Base-by-base conservation (phyloP, 2,329 filamentous ascomycete genomes). In the Metarhizium humberi region DNA sequence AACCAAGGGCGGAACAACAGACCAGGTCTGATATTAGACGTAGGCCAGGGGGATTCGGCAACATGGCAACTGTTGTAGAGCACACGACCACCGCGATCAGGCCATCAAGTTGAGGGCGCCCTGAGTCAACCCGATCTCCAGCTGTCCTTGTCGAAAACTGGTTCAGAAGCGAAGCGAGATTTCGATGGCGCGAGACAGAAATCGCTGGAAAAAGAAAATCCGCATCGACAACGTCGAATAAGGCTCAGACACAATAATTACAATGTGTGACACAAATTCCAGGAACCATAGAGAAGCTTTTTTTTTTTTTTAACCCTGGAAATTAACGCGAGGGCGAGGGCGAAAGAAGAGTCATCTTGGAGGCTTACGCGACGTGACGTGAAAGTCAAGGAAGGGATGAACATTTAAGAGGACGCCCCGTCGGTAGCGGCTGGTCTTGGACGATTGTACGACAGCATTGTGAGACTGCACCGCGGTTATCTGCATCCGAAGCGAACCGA, bases 401-500 rank as follows among this genome's bases (percentile, higher is more conserved):
- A 11, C 5, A 10, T 45, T 20, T 16, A 40, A 40, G 38, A 40
- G n/a, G 38, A 40, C 13, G 13, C 6, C 34, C 3, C 34, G 8
- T 36, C 34, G 34, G 34, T 13, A 36, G 34, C 34, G 34, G 34
- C 34, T 36, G 34, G 34, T 8, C 34, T 13, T 25, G 25, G 25
- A 36, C 34, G 13, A 36, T 36, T 36, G 38, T 4, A 6, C 13
- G 38, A 40, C 38, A 3, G 18, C n/a, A 18, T 16, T 48, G 45
- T 48, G 45, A 48, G 45, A 48, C 45, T 30, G 45, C 45, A 13
- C 18, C 11, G 45, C 5, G 11, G n/a, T 10, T 6, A 14, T 48
- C 20, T 53, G 51, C 51, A 48, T 20, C 43, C 43, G 30, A 32
- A 48, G 51, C 51, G 51, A 48, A 25, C n/a, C 30, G 51, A 53